Percentiles rank a stretch among this genome's conserved stretches.
phyloP scores from a whole-genome alignment of 768 basidiomycete species.

The Tulasnella sp. region DNA sequence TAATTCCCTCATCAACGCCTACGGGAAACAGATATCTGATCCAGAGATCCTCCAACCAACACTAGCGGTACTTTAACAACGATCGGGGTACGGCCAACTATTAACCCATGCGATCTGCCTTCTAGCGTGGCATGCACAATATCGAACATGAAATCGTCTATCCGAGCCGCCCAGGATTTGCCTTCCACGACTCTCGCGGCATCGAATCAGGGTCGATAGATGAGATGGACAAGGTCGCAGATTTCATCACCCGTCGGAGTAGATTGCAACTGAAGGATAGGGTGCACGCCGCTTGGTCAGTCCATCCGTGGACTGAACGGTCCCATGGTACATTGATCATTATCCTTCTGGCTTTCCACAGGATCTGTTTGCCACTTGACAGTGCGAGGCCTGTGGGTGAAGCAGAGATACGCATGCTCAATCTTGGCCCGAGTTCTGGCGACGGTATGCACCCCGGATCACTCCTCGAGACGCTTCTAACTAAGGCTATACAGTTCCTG shows the following conservation, averaged over 20 bases:
- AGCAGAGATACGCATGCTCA: constrained; percentile 28
- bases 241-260: constrained; percentile 25
- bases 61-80: background rate
- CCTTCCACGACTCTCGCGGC: constrained; percentile 36
- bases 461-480: too few relatives aligned
- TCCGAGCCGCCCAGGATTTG: constrained; percentile 27
- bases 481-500: constrained; percentile 28
- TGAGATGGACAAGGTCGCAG: constrained; percentile 26
- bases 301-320: background rate
- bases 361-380: constrained; percentile 33
- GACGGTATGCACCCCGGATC: constrained; percentile 9
- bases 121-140: constrained; percentile 30
- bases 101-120: too few relatives aligned
- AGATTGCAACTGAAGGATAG: constrained; percentile 21
- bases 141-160: constrained; percentile 28
- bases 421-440: constrained; percentile 21
- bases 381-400: constrained; percentile 24
- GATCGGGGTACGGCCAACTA: background rate
- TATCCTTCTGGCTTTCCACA: constrained; percentile 18
- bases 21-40: background rate
- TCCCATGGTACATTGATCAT: background rate
- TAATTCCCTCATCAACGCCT: too few relatives aligned
- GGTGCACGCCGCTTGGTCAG: constrained; percentile 34
- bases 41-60: background rate
- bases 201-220: constrained; percentile 30